phyloP scores from a whole-genome alignment of 1,139 yeast species.

The Diutina siamensis region DNA sequence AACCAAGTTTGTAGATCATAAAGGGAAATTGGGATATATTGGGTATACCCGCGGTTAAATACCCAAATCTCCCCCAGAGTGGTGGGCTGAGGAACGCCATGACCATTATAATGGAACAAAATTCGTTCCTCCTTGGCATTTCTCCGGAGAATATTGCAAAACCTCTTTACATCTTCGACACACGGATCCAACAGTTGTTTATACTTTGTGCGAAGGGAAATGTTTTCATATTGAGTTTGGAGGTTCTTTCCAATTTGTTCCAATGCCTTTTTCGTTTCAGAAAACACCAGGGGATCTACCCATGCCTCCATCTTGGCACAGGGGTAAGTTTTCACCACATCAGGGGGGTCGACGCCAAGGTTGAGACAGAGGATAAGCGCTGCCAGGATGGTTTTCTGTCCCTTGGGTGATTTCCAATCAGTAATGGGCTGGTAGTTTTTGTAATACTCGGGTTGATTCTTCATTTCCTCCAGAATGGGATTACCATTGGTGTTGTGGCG shows the following conservation, averaged over 20 bases:
- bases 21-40: slow-evolving; percentile 88
- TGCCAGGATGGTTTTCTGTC: slow-evolving; percentile 91
- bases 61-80: slow-evolving; percentile 99
- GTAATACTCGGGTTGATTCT: slow-evolving; percentile 29
- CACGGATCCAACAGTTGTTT: slow-evolving; percentile 90
- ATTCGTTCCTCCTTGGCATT: slow-evolving; percentile 88
- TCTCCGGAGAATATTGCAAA: slow-evolving; percentile 79
- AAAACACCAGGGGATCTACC: slow-evolving; percentile 78
- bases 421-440: slow-evolving; percentile 55
- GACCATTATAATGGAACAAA: slow-evolving; percentile 92
- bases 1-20: slow-evolving; percentile 94
- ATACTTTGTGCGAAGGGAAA: slow-evolving; percentile 78
- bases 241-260: slow-evolving; percentile 84
- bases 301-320: slow-evolving; percentile 90
- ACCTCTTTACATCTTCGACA: slow-evolving; percentile 88
- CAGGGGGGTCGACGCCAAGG: slow-evolving; percentile 96
- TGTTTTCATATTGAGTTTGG: slow-evolving; percentile 81
- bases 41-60: slow-evolving; percentile 92
- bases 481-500: slow-evolving; percentile 86
- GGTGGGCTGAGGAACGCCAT: slow-evolving; percentile 97
- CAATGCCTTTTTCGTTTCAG: slow-evolving; percentile 84
- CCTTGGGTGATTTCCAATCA: slow-evolving; percentile 89
- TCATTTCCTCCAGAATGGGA: slow-evolving; percentile 53
- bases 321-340: slow-evolving; percentile 85
- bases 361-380: slow-evolving; percentile 84